Conservation (phyloP, 257 asterid genomes). For the Forsythia suspensa region DNA sequence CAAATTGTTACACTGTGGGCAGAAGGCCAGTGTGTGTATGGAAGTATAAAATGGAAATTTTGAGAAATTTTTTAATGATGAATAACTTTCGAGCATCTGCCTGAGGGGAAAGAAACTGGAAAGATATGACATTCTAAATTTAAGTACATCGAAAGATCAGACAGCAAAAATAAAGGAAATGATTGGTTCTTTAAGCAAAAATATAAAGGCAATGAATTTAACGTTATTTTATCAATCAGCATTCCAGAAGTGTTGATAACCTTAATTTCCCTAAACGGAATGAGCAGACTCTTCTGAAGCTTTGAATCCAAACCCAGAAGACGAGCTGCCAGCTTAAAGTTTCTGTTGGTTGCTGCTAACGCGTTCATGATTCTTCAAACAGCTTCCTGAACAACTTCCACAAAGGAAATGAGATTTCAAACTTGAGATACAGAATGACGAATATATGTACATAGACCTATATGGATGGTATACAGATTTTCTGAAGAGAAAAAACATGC, state of each 20-base stretch:
- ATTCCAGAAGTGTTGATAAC: slow-evolving; percentile 24
- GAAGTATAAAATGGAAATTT: background rate
- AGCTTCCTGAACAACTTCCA: slow-evolving; percentile 1
- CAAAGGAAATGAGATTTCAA: background rate
- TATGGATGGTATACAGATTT: background rate
- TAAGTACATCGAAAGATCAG: background rate
- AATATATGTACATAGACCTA: background rate
- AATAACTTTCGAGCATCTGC: background rate
- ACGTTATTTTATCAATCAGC: background rate
- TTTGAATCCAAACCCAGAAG: slow-evolving; percentile 85
- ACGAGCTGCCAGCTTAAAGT: slow-evolving; percentile 85
- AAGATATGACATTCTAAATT: background rate
- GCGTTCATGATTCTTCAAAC: slow-evolving; percentile 68
- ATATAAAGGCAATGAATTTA: background rate
- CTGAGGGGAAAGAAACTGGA: background rate
- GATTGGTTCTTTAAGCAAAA: background rate
- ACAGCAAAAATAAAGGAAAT: background rate
- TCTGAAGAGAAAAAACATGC: background rate
- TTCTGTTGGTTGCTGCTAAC: slow-evolving; percentile 88
- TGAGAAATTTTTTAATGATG: background rate
- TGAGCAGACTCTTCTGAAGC: slow-evolving; percentile 80
- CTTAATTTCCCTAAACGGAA: slow-evolving; percentile 96
- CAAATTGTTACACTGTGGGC: background rate
- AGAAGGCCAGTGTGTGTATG: background rate
- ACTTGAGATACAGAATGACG: background rate